These are phyloP conservation scores for Mortierella hygrophila DNA, from an alignment of 192 early-diverging fungal species.

Conservation along the genomic window DNA sequence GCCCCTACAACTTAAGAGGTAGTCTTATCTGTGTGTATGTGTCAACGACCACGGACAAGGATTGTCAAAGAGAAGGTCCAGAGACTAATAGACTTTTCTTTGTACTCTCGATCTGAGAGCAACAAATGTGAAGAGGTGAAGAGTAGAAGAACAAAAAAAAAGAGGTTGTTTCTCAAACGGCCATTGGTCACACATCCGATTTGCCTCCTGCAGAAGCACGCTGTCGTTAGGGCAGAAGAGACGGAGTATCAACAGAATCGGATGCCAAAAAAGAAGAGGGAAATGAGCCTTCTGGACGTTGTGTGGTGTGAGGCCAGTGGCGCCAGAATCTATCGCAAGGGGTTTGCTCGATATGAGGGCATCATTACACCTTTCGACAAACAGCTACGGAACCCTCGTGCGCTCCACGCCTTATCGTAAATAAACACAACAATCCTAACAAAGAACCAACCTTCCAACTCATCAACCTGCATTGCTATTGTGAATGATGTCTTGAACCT, in stretches of 20 bases:
- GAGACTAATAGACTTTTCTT: constrained; percentile 16
- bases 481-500: too few relatives aligned
- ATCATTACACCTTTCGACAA: neutral
- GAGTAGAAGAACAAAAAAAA: neutral
- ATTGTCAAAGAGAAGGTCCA: neutral
- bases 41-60: neutral
- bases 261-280: neutral
- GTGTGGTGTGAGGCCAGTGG: neutral
- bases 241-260: neutral
- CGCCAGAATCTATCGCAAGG: neutral
- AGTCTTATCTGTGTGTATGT: too few relatives aligned
- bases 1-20: constrained; percentile 34
- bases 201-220: neutral
- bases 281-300: neutral
- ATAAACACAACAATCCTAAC: neutral
- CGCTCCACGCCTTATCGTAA: neutral
- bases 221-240: neutral
- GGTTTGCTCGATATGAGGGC: neutral
- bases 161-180: neutral
- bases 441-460: neutral
- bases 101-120: too few relatives aligned
- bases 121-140: too few relatives aligned
- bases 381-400: neutral
- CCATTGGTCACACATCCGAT: neutral
- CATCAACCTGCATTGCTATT: neutral